phyloP scores from a whole-genome alignment of 129 eudicot species.

The Solidago caesia region DNA sequence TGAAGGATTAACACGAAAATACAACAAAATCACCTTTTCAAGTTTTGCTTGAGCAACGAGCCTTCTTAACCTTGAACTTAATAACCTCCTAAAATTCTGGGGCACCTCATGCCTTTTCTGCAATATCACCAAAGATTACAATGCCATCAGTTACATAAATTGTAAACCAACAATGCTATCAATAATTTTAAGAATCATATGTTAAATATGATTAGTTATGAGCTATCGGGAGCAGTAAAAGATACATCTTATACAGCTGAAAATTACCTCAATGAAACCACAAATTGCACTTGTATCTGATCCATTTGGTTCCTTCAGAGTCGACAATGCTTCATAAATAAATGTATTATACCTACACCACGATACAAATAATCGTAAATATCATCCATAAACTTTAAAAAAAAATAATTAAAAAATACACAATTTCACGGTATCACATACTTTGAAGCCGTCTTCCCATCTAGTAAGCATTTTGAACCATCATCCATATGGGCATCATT shows the following conservation, averaged over 20 bases:
- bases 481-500: conserved; percentile 51
- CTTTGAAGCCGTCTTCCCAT: conserved; percentile 67
- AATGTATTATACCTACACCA: conserved; percentile 61
- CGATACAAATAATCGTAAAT: conserved; percentile 13
- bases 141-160: not conserved
- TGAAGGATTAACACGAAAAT: conserved; percentile 10
- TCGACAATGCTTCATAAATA: conserved; percentile 75
- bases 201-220: not conserved
- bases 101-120: conserved; percentile 79
- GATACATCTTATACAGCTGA: not conserved
- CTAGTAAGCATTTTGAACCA: conserved; percentile 46
- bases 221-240: not conserved
- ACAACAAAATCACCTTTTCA: conserved; percentile 66
- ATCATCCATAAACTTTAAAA: conserved; percentile 11
- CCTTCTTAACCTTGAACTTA: conserved; percentile 66
- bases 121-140: conserved; percentile 22
- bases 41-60: conserved; percentile 71
- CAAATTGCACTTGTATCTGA: conserved; percentile 55
- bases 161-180: conserved; percentile 13
- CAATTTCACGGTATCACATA: conserved; percentile 19
- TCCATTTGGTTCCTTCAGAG: conserved; percentile 69
- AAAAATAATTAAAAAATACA: not conserved
- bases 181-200: not conserved
- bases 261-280: conserved; percentile 62
- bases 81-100: conserved; percentile 55